Conservation (phyloP, 1,284 basidiomycete species). For the Marasmius oreades region DNA sequence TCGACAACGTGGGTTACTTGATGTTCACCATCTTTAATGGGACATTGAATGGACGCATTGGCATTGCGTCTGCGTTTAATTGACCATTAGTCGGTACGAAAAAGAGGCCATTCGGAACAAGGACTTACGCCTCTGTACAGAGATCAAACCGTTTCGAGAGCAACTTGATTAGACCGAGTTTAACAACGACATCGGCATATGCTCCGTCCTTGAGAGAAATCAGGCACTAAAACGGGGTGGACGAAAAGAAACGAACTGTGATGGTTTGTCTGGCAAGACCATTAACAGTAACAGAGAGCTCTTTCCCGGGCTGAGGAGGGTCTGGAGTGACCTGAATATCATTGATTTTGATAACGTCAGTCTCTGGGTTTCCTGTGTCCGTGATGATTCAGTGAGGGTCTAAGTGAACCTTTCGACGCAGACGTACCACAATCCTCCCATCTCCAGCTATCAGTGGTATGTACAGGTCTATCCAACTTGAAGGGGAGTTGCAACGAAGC, state of each 20-base stretch:
- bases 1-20: slow-evolving; percentile 75
- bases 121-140: slow-evolving; percentile 88
- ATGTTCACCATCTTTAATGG: slow-evolving; percentile 71
- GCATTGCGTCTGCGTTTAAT: slow-evolving; percentile 52
- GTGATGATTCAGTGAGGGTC: slow-evolving; percentile 1
- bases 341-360: slow-evolving; percentile 56
- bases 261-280: slow-evolving; percentile 60
- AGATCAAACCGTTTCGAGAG: slow-evolving; percentile 81
- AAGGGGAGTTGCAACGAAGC: slow-evolving; percentile 38
- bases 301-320: slow-evolving; percentile 79
- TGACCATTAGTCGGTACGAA: slow-evolving; percentile 11
- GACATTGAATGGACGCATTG: slow-evolving; percentile 74
- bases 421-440: slow-evolving; percentile 60
- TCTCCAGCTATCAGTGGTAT: slow-evolving; percentile 43
- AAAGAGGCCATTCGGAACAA: background rate
- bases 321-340: slow-evolving; percentile 73
- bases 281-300: slow-evolving; percentile 77
- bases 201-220: slow-evolving; percentile 72
- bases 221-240: background rate
- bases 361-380: slow-evolving; percentile 40
- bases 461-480: slow-evolving; percentile 28
- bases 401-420: background rate
- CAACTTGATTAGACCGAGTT: slow-evolving; percentile 85
- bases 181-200: slow-evolving; percentile 83
- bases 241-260: slow-evolving; percentile 47